Base-by-base conservation (phyloP, 108 stramenopile species). In the Nannochloropsis granulata region DNA sequence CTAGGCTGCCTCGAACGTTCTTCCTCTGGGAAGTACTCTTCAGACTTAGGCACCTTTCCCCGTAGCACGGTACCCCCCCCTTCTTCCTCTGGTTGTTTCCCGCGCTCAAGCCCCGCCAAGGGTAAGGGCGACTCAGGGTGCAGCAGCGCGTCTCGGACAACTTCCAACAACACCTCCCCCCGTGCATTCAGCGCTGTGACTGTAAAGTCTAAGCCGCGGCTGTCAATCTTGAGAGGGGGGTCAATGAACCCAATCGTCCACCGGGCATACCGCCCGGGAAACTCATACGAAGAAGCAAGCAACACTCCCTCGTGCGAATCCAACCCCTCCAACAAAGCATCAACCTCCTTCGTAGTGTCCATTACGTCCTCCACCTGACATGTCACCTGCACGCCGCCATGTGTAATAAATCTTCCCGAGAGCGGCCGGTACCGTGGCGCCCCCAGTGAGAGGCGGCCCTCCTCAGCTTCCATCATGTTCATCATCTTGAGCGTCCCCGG, bases 11-110 rank as follows among this genome's bases (percentile, higher is more conserved):
- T 89, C 24, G 94, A 94, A 44, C 97, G 93, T 79, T 98, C 95
- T 89, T 98, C 97, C 91, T 98, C 97, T 71, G 88, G 91, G 86
- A 96, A 97, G 13, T 92, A 87, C 82, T 93, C 95, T 25, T 93
- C 94, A 44, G 93, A 90, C 44, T 91, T 89, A 79, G 79, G 79
- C 23, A 86, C 44, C 78, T 43, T 82, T 43, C 86, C 86, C 25
- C 44, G 25, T n/a, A 86, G 78, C 79, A 71, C 43, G 24, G 24
- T 78, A 24, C 78, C 82, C 21, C 24, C 81, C 26, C 78, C 80
- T 26, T 23, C 85, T 21, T 82, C 81, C 8, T 21, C 79, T 79
- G 23, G 23, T 5, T 8, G 24, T 24, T 13, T 24, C 9, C 24
- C 24, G 24, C 79, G 79, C 12, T 79, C 79, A 21, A 23, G 13